Base-by-base conservation (phyloP, 2,329 filamentous ascomycete species). In the Fonsecaea multimorphosa region DNA sequence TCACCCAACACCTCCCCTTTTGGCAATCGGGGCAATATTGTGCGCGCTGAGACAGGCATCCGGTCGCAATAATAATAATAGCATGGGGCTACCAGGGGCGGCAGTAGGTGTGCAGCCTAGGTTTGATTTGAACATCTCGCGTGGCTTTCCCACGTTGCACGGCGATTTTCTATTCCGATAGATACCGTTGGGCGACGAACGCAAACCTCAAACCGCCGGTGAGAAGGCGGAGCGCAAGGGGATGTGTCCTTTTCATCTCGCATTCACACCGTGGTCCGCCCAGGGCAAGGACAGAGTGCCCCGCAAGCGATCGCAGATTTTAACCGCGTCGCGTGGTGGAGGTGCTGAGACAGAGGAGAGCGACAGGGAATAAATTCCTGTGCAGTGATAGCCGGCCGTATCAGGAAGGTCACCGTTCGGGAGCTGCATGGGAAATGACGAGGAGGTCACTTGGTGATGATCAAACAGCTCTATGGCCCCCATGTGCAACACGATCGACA, bases 401-500 rank as follows among this genome's bases (percentile, higher is more conserved):
- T 61, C 16, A 31, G 58, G 61, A 59, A 62, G 38, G 53, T 58
- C 49, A 32, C 36, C 46, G 27, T n/a, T 52, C 32, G 54, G 58
- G 31, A 51, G 53, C 61, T 55, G 55, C 61, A 67, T 62, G 65
- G 62, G 54, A 67, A 67, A 67, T 64, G 27, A 64, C 54, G 36
- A 61, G 61, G 61, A 58, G 46, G 38, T 49, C 58, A 54, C 54
- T 8, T 34, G 46, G 34, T 58, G 65, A 59, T 58, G 65, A 67
- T 67, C 65, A 64, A 67, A 65, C 65, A 52, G 44, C 65, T 60
- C 61, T 55, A 65, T 55, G 61, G 29, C 27, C 27, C 27, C 62
- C 62, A 67, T 67, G 65, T 67, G 65, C 62, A 64, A 54, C 61
- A 59, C 62, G 65, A 67, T 67, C 65, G 65, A 67, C 65, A 61